Conservation (phyloP, 495 filamentous ascomycete genomes). For the Xylaria scruposa region DNA sequence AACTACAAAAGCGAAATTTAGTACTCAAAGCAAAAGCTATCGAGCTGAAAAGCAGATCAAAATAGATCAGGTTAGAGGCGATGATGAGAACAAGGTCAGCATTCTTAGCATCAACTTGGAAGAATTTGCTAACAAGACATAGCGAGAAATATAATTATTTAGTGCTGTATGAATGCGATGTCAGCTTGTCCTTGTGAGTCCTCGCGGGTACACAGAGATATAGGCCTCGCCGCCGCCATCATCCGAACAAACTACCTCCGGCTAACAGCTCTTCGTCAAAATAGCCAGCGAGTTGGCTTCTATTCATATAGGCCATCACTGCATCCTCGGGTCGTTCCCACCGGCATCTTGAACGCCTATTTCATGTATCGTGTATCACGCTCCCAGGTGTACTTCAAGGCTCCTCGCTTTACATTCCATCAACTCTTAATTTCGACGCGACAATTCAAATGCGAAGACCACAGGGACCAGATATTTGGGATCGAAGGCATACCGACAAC, state of each 20-base stretch:
- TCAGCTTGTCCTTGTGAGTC: too few relatives aligned
- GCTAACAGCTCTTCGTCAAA: neutral
- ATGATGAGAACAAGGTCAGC: too few relatives aligned
- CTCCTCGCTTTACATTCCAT: neutral
- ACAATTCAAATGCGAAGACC: neutral
- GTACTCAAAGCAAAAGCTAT: too few relatives aligned
- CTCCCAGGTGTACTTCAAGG: neutral
- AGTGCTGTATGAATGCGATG: too few relatives aligned
- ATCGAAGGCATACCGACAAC: neutral
- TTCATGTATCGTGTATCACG: constrained; percentile 1
- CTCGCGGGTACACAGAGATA: too few relatives aligned
- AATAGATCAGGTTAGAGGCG: too few relatives aligned
- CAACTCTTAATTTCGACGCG: neutral
- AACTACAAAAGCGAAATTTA: too few relatives aligned
- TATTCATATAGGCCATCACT: neutral
- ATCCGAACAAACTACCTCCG: neutral
- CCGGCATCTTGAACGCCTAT: neutral
- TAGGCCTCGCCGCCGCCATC: neutral
- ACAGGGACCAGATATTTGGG: neutral
- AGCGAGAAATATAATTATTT: too few relatives aligned
- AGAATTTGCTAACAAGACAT: too few relatives aligned
- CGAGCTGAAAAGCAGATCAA: too few relatives aligned
- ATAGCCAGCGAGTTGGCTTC: neutral
- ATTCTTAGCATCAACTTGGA: too few relatives aligned
- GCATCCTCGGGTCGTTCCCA: neutral